Conservation (phyloP, 805 yeast species). For the Yarrowia sp. region DNA sequence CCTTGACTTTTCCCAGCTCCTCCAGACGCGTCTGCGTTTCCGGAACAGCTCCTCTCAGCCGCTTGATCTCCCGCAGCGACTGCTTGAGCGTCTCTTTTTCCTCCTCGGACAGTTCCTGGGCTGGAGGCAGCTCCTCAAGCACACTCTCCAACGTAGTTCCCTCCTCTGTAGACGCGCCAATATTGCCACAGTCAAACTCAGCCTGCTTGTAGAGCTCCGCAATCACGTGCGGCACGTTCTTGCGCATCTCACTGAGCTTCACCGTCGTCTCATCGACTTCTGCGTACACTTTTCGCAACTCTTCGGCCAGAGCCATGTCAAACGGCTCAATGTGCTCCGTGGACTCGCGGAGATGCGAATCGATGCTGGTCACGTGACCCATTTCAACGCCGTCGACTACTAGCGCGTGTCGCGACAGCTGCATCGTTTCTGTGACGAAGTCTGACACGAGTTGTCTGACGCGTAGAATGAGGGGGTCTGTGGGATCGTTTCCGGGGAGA, state of each 20-base stretch:
- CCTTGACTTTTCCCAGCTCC: slow-evolving; percentile 8
- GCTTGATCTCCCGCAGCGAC: neutral
- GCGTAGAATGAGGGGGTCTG: slow-evolving; percentile 47
- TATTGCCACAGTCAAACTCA: neutral
- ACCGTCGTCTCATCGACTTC: slow-evolving; percentile 63
- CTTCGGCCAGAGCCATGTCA: slow-evolving; percentile 60
- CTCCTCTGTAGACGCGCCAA: neutral
- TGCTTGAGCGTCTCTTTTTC: neutral
- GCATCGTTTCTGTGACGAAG: slow-evolving; percentile 54
- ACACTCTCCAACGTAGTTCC: neutral
- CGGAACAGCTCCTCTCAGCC: slow-evolving; percentile 2
- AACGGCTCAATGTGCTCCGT: slow-evolving; percentile 60
- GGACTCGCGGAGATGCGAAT: slow-evolving; percentile 31
- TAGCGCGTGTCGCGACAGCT: slow-evolving; percentile 54
- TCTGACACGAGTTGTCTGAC: slow-evolving; percentile 41
- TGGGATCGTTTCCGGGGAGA: slow-evolving; percentile 42
- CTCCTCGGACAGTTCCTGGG: neutral
- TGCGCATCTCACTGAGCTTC: slow-evolving; percentile 54
- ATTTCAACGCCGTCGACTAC: slow-evolving; percentile 56
- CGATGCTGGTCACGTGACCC: slow-evolving; percentile 35
- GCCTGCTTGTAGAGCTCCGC: neutral
- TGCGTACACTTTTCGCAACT: slow-evolving; percentile 54
- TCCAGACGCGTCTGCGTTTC: neutral
- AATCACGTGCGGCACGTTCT: slow-evolving; percentile 33
- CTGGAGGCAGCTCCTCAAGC: neutral